Conservation (phyloP, 768 basidiomycete genomes). For the Lactifluus volemus region DNA sequence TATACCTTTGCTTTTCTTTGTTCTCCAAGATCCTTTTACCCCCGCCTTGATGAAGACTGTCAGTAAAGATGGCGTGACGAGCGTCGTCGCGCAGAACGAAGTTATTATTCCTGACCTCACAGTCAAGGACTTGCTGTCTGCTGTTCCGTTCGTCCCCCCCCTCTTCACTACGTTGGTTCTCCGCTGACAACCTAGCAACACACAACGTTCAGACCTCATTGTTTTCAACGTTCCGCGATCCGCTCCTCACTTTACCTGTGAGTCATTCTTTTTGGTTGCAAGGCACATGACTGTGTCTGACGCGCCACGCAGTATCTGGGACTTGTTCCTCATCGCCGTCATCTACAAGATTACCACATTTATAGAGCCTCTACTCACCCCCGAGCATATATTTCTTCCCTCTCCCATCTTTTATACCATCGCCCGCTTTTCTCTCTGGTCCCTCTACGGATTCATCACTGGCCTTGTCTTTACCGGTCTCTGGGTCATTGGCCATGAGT, state of each 20-base stretch:
- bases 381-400: conserved; percentile 44
- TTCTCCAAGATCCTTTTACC: neutral
- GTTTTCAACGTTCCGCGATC: conserved; percentile 83
- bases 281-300: conserved; percentile 15
- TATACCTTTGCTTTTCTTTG: no score
- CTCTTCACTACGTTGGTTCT: neutral
- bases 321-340: conserved; percentile 56
- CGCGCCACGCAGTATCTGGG: conserved; percentile 49
- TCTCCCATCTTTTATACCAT: conserved; percentile 53
- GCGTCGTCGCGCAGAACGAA: conserved; percentile 43
- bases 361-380: conserved; percentile 55
- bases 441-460: conserved; percentile 69
- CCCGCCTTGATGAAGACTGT: conserved; percentile 18
- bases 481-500: conserved; percentile 93
- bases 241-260: conserved; percentile 74
- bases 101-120: conserved; percentile 74
- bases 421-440: conserved; percentile 63
- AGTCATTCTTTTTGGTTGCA: conserved; percentile 21
- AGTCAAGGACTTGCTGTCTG: conserved; percentile 77
- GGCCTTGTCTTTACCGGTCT: conserved; percentile 88
- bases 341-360: conserved; percentile 61
- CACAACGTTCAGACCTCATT: conserved; percentile 59
- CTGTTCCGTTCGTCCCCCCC: conserved; percentile 62
- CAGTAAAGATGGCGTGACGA: conserved; percentile 14
- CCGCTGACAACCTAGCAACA: neutral